Evolutionary conservation across 2,329 filamentous ascomycete genomes (phyloP).

Genomic region (Hypoxylon sp.): DNA sequence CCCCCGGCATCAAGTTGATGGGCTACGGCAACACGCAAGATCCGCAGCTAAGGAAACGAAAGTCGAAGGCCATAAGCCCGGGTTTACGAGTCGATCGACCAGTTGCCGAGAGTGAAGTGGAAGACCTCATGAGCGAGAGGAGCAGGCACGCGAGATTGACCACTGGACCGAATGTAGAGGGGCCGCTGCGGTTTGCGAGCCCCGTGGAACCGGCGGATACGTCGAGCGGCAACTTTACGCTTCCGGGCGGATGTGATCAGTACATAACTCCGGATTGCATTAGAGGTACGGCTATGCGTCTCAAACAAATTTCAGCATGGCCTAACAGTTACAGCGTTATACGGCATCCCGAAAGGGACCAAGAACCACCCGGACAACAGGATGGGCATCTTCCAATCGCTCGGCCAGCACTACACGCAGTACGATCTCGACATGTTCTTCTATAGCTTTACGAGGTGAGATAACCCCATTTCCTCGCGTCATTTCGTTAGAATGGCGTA

Average conservation of each 20-base stretch:
- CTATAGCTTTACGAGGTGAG: slow-evolving; percentile 46
- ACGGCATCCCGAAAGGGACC: slow-evolving; percentile 53
- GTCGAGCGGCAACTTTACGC: slow-evolving; percentile 41
- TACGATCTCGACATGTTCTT: slow-evolving; percentile 56
- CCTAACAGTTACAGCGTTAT: slow-evolving; percentile 42
- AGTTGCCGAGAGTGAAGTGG: slow-evolving; percentile 26
- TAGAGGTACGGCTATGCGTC: slow-evolving; percentile 36
- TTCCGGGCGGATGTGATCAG: slow-evolving; percentile 43
- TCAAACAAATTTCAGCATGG: not conserved
- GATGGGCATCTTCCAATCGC: slow-evolving; percentile 57
- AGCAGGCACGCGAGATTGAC: slow-evolving; percentile 28
- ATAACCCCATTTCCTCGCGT: not conserved
- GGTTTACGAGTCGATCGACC: slow-evolving; percentile 25
- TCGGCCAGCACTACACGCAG: slow-evolving; percentile 56
- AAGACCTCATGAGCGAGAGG: slow-evolving; percentile 34
- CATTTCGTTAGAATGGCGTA: not conserved
- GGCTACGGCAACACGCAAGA: slow-evolving; percentile 39
- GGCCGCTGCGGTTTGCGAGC: slow-evolving; percentile 39
- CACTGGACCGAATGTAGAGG: slow-evolving; percentile 35
- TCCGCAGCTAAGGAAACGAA: slow-evolving; percentile 39
- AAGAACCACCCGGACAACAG: slow-evolving; percentile 52
- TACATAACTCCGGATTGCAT: slow-evolving; percentile 48
- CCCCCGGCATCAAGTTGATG: slow-evolving; percentile 65
- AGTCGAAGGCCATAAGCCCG: slow-evolving; percentile 2
- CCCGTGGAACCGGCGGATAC: slow-evolving; percentile 40